Evolutionary conservation across 2,329 filamentous ascomycete genomes (phyloP), one percentile per base, ranked within the genome.

Genomic region (Akanthomyces lecanii): DNA sequence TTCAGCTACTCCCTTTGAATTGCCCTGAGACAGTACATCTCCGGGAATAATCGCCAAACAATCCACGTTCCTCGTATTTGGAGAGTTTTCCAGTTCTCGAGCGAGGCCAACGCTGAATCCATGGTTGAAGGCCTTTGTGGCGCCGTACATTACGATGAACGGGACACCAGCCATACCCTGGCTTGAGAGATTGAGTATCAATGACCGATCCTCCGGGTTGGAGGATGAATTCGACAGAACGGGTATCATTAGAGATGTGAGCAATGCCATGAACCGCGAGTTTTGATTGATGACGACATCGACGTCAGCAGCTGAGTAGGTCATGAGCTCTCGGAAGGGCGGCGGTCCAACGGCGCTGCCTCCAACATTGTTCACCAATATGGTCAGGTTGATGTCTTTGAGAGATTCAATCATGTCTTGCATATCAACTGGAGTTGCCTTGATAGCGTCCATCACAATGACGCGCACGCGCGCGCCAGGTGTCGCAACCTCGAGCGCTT

Each of bases 111-210:
- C 65, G 54, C 67, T 71, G n/a, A 74, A 69, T 12, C 65, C 65
- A 30, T 67, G 67, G 64, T 72, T 70, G 58, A 74, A 74, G 4
- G 68, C 72, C 68, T 74, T 74, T 38, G 69, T 71, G 38, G 67
- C 70, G 36, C 67, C 65, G 64, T 75, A 75, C 63, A 73, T 67
- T 21, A 68, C 68, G 50, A 72, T 64, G 40, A 68, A 71, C 25
- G 74, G 73, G 33, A 71, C 23, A 16, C 72, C 71, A 42, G 70
- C 52, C 28, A 53, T 55, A 28, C 67, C 67, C 12, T 40, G 67
- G 7, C 72, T 73, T 64, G 69, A 70, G n/a, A 71, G 14, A 55
- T 71, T 74, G 50, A 74, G 55, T 55, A 75, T 66, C 56, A 74
- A 67, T 16, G 69, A 71, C 25, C 69, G 69, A 23, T 65, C 30